A percentile compares a stretch with the other conserved stretches of the same genome.
These are phyloP conservation scores for Filosporella fistucella DNA, from an alignment of 495 filamentous ascomycete genomes.

Conservation along the genomic window DNA sequence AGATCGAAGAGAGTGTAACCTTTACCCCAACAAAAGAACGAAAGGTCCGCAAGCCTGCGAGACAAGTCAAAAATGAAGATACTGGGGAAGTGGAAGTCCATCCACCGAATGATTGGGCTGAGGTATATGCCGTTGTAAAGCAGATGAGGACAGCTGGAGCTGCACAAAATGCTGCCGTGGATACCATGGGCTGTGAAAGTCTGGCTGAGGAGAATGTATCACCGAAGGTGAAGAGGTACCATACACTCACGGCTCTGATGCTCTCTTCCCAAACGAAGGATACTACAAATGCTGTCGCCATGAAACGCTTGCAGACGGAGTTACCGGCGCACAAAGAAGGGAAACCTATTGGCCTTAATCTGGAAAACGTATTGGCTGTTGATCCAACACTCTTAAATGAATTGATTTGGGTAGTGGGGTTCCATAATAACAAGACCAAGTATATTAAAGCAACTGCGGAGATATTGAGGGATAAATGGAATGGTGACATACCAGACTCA, in stretches of 20 bases:
- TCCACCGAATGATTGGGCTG: constrained; percentile 80
- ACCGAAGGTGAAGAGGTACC: constrained; percentile 72
- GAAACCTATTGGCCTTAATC: constrained; percentile 50
- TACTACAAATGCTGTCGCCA: constrained; percentile 83
- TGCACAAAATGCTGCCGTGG: constrained; percentile 67
- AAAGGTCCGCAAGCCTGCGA: constrained; percentile 53
- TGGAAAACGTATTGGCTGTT: constrained; percentile 75
- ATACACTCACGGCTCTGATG: constrained; percentile 91
- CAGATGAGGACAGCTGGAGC: constrained; percentile 74
- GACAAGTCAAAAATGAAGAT: constrained; percentile 52
- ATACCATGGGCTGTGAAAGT: constrained; percentile 95
- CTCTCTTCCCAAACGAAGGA: constrained; percentile 96
- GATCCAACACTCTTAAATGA: constrained; percentile 66
- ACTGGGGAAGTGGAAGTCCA: constrained; percentile 48
- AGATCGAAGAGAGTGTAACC: constrained; percentile 62
- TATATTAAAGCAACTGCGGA: constrained; percentile 78
- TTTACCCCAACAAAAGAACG: constrained; percentile 49
- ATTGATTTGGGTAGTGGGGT: constrained; percentile 81
- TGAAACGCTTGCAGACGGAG: constrained; percentile 70
- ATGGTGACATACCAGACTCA: constrained; percentile 78
- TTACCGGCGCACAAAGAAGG: constrained; percentile 47
- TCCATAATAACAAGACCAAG: constrained; percentile 91
- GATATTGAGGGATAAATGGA: constrained; percentile 64
- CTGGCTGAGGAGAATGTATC: constrained; percentile 51
- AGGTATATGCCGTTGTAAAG: constrained; percentile 71